phyloP scores from a whole-genome alignment of 2,329 filamentous ascomycete species.

The Trichoderma simmonsii region DNA sequence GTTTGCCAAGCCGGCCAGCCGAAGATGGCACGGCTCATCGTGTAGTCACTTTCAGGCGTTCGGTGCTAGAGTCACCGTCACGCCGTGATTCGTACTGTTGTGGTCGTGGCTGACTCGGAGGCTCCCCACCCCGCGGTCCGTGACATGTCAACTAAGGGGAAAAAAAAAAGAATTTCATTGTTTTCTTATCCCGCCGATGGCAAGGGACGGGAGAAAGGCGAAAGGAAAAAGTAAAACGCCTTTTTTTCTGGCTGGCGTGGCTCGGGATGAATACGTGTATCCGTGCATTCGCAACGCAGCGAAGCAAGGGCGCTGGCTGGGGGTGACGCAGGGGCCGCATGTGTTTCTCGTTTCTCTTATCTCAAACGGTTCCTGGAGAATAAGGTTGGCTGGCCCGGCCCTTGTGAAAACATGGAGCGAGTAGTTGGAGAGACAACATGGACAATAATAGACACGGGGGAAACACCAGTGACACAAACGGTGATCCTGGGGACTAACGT shows the following conservation, averaged over 20 bases:
- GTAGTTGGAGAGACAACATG: neutral
- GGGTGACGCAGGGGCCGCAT: neutral
- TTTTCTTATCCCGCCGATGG: neutral
- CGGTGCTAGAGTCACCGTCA: slow-evolving; percentile 7
- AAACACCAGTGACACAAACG: neutral
- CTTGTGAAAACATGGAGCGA: slow-evolving; percentile 3
- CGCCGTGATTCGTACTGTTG: slow-evolving; percentile 11
- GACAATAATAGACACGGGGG: neutral
- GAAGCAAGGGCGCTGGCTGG: neutral
- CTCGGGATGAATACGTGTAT: neutral
- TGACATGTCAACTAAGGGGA: neutral
- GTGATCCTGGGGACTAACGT: neutral
- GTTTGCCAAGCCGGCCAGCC: slow-evolving; percentile 5
- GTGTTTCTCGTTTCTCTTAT: neutral
- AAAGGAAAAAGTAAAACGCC: neutral
- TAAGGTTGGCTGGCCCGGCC: slow-evolving; percentile 12
- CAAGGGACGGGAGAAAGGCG: neutral
- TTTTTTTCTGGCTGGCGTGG: neutral
- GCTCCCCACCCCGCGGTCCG: neutral
- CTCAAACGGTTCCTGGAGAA: slow-evolving; percentile 7
- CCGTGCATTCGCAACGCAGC: neutral
- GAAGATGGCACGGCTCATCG: slow-evolving; percentile 2
- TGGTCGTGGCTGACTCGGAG: slow-evolving; percentile 10
- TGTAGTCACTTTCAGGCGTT: neutral
- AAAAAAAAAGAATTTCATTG: neutral